A percentile compares a stretch with the other conserved stretches of the same genome.
Conservation (phyloP, 805 yeast species). For the Metschnikowia hibisci region DNA sequence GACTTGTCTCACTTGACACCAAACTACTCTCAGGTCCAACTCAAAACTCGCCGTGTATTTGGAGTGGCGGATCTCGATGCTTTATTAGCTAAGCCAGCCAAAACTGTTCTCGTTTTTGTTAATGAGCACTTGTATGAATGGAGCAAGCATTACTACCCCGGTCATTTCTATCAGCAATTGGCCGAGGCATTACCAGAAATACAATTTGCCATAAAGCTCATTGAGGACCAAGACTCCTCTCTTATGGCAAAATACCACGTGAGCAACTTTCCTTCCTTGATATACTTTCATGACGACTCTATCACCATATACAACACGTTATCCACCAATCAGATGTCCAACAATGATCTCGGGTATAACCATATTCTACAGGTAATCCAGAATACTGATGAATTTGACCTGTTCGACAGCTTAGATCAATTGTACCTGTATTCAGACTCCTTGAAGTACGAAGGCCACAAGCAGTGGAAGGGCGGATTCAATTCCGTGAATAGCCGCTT, state of each 20-base stretch:
- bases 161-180: constrained; percentile 33
- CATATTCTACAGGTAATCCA: constrained; percentile 15
- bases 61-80: constrained; percentile 3
- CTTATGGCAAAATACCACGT: constrained; percentile 25
- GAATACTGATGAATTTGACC: neutral
- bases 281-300: constrained; percentile 22
- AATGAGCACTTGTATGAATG: constrained; percentile 22
- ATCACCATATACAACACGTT: constrained; percentile 25
- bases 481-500: constrained; percentile 8
- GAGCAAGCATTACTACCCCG: constrained; percentile 29
- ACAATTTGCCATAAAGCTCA: constrained; percentile 25
- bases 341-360: constrained; percentile 16
- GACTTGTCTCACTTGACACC: constrained; percentile 9
- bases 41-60: neutral
- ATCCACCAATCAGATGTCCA: constrained; percentile 18
- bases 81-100: neutral
- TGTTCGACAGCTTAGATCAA: constrained; percentile 10
- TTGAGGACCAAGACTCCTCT: constrained; percentile 20
- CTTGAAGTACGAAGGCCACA: constrained; percentile 12
- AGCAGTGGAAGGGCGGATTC: constrained; percentile 15
- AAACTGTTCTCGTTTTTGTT: constrained; percentile 12
- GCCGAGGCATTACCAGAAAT: constrained; percentile 16
- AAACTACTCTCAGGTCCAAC: neutral
- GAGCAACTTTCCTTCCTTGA: constrained; percentile 31
- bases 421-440: constrained; percentile 9